Evolutionary conservation across 2,329 filamentous ascomycete species (phyloP).

Genomic region (Cryphonectria naterciae): DNA sequence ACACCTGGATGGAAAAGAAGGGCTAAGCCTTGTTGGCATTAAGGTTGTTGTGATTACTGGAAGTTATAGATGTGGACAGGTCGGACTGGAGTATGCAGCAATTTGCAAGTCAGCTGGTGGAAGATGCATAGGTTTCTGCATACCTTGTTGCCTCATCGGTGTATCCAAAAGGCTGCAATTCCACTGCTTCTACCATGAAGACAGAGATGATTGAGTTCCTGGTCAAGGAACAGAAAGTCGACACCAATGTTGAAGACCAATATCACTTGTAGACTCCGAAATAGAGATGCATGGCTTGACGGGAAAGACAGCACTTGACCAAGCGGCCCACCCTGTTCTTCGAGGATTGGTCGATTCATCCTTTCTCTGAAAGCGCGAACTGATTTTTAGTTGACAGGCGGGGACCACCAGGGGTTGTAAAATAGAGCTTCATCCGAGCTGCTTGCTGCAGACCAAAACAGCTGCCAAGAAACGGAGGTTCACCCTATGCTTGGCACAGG

Average conservation of each 20-base stretch:
- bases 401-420: neutral
- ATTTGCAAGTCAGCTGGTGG: too few species aligned
- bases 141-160: too few species aligned
- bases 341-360: neutral
- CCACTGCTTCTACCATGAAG: neutral
- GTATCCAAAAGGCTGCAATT: neutral
- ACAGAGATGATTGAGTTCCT: neutral
- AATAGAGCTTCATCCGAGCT: neutral
- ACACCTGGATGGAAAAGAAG: too few species aligned
- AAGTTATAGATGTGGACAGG: neutral
- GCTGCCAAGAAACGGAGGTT: slow-evolving; percentile 20
- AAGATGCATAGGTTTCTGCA: too few species aligned
- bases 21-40: too few species aligned
- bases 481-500: slow-evolving; percentile 12
- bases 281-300: neutral
- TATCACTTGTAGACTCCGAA: neutral
- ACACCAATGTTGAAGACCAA: too few species aligned
- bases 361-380: neutral
- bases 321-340: neutral
- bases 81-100: too few species aligned
- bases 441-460: slow-evolving; percentile 16
- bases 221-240: too few species aligned
- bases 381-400: neutral
- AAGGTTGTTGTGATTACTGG: too few species aligned
- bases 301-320: neutral